A percentile compares a stretch with the other conserved stretches of the same genome.
These are phyloP conservation scores for Trypanosoma theileri DNA, from an alignment of 208 protist genomes.

Conservation along the genomic window DNA sequence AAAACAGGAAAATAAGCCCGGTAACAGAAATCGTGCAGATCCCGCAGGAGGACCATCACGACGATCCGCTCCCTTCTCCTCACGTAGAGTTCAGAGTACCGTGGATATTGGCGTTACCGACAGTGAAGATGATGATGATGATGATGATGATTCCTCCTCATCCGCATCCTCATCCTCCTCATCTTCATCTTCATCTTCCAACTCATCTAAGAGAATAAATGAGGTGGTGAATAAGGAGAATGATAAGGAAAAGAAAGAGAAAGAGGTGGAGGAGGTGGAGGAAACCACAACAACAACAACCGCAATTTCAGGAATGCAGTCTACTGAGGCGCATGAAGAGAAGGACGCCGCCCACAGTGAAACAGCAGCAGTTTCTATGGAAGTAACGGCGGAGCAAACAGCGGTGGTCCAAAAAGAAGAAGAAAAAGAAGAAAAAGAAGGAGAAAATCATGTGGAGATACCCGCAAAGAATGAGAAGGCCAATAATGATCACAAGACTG, in stretches of 20 bases:
- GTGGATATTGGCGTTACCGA: slow-evolving; percentile 30
- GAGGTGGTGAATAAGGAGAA: neutral
- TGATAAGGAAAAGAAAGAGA: neutral
- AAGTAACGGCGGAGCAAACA: too few species aligned
- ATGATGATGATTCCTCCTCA: slow-evolving; percentile 10
- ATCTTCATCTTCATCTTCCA: slow-evolving; percentile 21
- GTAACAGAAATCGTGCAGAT: neutral
- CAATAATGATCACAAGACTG: too few species aligned
- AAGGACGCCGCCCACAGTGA: neutral
- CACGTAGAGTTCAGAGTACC: slow-evolving; percentile 20
- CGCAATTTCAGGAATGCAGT: neutral
- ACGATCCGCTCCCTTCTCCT: neutral
- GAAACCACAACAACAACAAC: neutral
- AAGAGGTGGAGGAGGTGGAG: neutral
- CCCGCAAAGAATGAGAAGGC: too few species aligned
- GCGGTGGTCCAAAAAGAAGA: too few species aligned
- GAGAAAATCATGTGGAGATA: too few species aligned
- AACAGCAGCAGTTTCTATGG: neutral
- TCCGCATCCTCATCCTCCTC: slow-evolving; percentile 32
- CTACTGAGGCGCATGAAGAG: neutral
- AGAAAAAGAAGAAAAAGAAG: too few species aligned
- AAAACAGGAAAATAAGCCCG: neutral
- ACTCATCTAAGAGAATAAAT: neutral
- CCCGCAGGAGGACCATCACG: neutral
- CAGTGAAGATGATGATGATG: slow-evolving; percentile 17